Conservation (phyloP, 2,329 filamentous ascomycete species). For the Diaporthe sp. region DNA sequence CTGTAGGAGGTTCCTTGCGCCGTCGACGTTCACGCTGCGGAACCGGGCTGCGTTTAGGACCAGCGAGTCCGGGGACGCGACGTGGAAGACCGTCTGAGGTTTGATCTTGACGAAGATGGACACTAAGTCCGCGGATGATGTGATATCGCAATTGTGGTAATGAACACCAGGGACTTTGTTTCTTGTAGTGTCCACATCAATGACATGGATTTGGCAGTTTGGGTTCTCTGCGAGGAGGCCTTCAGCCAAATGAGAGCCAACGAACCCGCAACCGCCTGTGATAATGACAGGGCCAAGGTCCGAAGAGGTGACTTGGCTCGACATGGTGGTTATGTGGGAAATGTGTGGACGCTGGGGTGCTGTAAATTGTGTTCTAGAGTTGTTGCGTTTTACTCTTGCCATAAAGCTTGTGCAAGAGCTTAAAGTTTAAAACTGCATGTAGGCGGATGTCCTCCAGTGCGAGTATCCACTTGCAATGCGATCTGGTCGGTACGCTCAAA, state of each 20-base stretch:
- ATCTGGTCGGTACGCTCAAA: not conserved
- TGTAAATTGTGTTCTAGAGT: not conserved
- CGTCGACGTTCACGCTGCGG: constrained; percentile 40
- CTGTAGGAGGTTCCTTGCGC: constrained; percentile 40
- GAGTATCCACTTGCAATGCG: not conserved
- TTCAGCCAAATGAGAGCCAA: constrained; percentile 39
- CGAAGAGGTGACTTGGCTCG: not conserved
- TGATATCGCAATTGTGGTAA: constrained; percentile 40
- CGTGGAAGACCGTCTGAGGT: constrained; percentile 39
- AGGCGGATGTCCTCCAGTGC: not conserved
- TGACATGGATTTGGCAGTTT: constrained; percentile 34
- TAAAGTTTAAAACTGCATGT: not conserved
- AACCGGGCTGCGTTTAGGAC: constrained; percentile 38
- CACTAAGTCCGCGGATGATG: constrained; percentile 31
- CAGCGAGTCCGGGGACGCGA: constrained; percentile 39
- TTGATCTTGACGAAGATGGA: constrained; percentile 11
- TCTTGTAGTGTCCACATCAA: constrained; percentile 36
- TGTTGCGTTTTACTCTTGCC: not conserved
- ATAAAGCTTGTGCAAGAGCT: constrained; percentile 1
- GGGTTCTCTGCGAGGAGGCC: constrained; percentile 37
- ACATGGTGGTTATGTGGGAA: not conserved
- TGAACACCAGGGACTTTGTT: constrained; percentile 36
- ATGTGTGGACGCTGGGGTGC: not conserved
- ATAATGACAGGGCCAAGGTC: constrained; percentile 38
- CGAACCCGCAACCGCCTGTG: constrained; percentile 41